Conservation (phyloP, 75 land plant genomes). For the Selaginella moellendorffii region DNA sequence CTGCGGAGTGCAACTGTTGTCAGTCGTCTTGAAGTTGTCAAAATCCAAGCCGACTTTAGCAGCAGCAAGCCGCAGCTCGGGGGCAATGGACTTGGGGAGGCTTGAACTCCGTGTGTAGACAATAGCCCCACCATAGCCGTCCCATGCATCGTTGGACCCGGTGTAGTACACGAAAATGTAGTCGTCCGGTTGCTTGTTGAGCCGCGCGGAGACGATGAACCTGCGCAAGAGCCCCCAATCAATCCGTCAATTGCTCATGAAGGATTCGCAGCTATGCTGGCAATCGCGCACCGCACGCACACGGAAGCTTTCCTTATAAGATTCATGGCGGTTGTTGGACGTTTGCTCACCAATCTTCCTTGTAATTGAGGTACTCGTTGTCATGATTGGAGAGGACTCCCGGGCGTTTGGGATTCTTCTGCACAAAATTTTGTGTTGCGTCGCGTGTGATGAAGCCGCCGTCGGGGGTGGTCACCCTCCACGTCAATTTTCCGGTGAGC, state of each 20-base stretch:
- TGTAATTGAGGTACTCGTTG: slow-evolving; percentile 1
- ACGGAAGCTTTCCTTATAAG: too few relatives aligned
- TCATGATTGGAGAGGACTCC: slow-evolving; percentile 1
- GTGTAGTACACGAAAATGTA: slow-evolving; percentile 87
- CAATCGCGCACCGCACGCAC: background rate
- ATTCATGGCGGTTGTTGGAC: too few relatives aligned
- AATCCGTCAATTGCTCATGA: background rate
- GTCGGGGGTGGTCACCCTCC: slow-evolving; percentile 1
- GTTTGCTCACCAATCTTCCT: slow-evolving; percentile 4
- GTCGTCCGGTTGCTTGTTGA: slow-evolving; percentile 64
- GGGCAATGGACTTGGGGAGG: slow-evolving; percentile 60
- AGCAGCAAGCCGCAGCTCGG: slow-evolving; percentile 46
- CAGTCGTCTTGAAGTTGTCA: slow-evolving; percentile 59
- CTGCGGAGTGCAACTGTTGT: slow-evolving; percentile 88
- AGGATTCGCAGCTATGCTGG: background rate
- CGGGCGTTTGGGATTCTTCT: background rate
- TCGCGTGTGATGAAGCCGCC: slow-evolving; percentile 6
- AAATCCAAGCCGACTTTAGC: slow-evolving; percentile 63
- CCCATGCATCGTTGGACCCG: slow-evolving; percentile 98
- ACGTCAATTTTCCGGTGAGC: background rate
- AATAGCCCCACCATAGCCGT: slow-evolving; percentile 95
- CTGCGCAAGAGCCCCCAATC: slow-evolving; percentile 18
- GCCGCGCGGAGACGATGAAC: slow-evolving; percentile 63
- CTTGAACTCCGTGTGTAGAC: slow-evolving; percentile 59
- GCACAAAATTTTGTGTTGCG: background rate